Evolutionary conservation across 2,329 filamentous ascomycete genomes (phyloP).

Genomic region (Fusarium sp.): DNA sequence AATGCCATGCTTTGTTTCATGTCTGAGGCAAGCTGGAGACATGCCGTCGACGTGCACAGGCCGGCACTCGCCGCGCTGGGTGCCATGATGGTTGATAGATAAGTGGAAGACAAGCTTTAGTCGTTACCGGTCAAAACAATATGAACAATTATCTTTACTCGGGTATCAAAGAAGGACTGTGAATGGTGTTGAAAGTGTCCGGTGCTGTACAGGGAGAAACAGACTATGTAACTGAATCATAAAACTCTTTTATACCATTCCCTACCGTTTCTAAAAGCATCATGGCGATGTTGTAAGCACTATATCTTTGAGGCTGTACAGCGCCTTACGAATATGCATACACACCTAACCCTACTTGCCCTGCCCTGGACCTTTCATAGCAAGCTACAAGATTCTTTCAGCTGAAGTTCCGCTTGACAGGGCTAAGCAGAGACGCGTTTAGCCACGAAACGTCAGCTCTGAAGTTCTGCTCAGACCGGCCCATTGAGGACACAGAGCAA

Average conservation of each 20-base stretch:
- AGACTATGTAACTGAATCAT: background rate
- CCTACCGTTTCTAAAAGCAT: background rate
- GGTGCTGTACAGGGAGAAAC: background rate
- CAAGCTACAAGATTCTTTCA: background rate
- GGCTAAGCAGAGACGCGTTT: background rate
- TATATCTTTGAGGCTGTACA: background rate
- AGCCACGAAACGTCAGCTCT: background rate
- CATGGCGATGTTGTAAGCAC: background rate
- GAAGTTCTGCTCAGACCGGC: too few species aligned
- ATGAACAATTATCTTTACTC: too few species aligned
- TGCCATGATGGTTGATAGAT: background rate
- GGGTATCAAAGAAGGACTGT: background rate
- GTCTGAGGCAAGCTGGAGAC: constrained; percentile 8
- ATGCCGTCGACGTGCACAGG: constrained; percentile 5
- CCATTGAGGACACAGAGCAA: background rate
- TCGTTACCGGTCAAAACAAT: background rate
- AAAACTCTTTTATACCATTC: background rate
- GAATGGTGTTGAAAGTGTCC: background rate
- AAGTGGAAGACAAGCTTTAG: background rate
- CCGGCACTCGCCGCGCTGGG: background rate
- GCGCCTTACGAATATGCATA: background rate
- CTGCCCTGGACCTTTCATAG: background rate
- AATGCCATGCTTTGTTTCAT: constrained; percentile 38
- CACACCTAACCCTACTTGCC: background rate
- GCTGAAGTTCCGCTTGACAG: background rate